Percentiles rank a stretch among this genome's conserved stretches.
Conservation (phyloP, 1,284 basidiomycete species). For the Limonomyces culmigenus region DNA sequence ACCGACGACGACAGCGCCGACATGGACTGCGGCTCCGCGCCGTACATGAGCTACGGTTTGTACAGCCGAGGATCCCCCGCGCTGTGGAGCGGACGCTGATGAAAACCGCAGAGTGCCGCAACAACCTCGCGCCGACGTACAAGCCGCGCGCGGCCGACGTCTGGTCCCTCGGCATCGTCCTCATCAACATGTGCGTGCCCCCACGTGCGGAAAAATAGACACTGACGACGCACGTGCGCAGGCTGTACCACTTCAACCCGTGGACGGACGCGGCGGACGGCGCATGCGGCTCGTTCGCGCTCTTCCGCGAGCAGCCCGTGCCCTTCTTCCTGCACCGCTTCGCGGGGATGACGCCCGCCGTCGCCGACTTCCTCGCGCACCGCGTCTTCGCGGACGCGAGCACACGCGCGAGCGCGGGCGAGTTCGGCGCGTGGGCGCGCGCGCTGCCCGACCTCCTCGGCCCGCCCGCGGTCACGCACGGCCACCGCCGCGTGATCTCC, state of each 20-base stretch:
- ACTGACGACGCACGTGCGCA: constrained; percentile 14
- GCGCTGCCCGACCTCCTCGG: constrained; percentile 55
- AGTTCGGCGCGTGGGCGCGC: constrained; percentile 79
- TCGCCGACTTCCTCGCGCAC: constrained; percentile 76
- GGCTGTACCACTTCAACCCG: constrained; percentile 95
- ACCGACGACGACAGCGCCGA: constrained; percentile 79
- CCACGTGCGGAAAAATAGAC: background rate
- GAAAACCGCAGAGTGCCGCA: constrained; percentile 63
- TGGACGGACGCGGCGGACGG: constrained; percentile 86
- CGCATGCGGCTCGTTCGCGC: constrained; percentile 68
- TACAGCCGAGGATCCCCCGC: too few relatives aligned
- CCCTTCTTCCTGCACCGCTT: constrained; percentile 83
- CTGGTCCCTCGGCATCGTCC: constrained; percentile 96
- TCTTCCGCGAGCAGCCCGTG: constrained; percentile 68
- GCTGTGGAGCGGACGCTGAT: constrained; percentile 3
- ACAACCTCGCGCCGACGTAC: constrained; percentile 90
- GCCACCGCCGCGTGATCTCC: constrained; percentile 14
- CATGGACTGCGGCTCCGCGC: constrained; percentile 97
- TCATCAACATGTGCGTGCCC: constrained; percentile 79
- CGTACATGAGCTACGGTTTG: constrained; percentile 95
- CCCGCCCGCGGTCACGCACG: constrained; percentile 5
- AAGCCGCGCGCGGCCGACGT: constrained; percentile 90
- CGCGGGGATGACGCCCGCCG: constrained; percentile 77
- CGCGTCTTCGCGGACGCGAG: constrained; percentile 69
- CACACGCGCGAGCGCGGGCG: constrained; percentile 58